Base-by-base conservation (phyloP, 2,329 filamentous ascomycete species). In the Lachnellula hyalina region DNA sequence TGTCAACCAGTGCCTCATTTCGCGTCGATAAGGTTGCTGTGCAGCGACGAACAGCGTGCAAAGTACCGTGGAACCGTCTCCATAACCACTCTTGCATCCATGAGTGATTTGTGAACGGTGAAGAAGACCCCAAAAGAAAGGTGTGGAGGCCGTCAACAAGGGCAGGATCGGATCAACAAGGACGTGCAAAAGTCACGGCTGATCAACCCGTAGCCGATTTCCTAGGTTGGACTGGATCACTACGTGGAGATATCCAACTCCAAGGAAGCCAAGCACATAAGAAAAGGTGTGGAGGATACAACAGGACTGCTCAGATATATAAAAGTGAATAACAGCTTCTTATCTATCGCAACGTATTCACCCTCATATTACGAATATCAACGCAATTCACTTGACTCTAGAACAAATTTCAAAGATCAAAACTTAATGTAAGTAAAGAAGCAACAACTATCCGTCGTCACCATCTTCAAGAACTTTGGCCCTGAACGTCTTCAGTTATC, bases 91-190 rank as follows among this genome's bases (percentile, higher is more conserved):
- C 45, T 55, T 52, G 54, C 47, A 46, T 42, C 44, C 56, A 59
- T 53, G 54, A 52, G 52, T 49, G 35, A 53, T 54, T 40, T 59
- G 40, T 56, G 57, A 62, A 63, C 50, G 47, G 56, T 55, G 56
- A 56, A 57, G 57, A 41, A 49, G 53, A 54, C 55, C 56, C 54
- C 56, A 57, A 55, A 53, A 36, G 54, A 62, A 64, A 63, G 54
- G 64, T 65, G 66, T 64, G 64, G 66, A 66, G 59, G 63, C 61
- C 49, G 47, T 54, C 28, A 60, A 54, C 58, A 53, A 62, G 62
- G 61, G 61, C 54, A 61, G 40, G 61, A 64, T 60, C 54, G 57
- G 62, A 65, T 56, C 52, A 49, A 65, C 60, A 57, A 64, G 55
- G 61, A 64, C 51, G 61, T 66, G 58, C 57, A 66, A 62, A 62